These are phyloP conservation scores for Blumeria graminis DNA, from an alignment of 2,329 filamentous ascomycete genomes.

Conservation along the genomic window DNA sequence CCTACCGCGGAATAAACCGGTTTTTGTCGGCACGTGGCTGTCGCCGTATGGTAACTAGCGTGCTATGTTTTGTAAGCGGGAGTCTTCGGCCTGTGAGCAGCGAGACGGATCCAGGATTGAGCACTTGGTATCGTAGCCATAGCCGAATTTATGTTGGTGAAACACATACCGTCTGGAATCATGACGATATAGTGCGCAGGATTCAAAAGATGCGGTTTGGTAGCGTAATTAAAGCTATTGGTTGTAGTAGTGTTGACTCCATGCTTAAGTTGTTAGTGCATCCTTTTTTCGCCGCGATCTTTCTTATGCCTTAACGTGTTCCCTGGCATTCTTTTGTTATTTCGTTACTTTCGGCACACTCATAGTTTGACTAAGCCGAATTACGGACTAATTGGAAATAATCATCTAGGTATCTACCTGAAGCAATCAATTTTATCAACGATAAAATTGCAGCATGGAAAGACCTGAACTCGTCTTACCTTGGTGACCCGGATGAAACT, in stretches of 20 bases:
- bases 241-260: conserved; percentile 17
- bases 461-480: conserved; percentile 2
- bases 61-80: conserved; percentile 64
- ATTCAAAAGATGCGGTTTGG: conserved; percentile 37
- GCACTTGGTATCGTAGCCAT: conserved; percentile 62
- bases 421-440: conserved; percentile 27
- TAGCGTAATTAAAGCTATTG: conserved; percentile 22
- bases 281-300: neutral
- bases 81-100: conserved; percentile 56
- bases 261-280: neutral
- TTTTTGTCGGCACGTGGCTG: conserved; percentile 54
- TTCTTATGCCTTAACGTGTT: neutral
- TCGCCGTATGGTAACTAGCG: conserved; percentile 40
- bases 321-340: conserved; percentile 16
- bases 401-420: conserved; percentile 20
- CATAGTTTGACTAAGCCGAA: conserved; percentile 25
- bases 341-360: conserved; percentile 16
- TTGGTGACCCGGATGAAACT: conserved; percentile 4
- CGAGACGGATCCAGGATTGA: conserved; percentile 48
- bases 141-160: conserved; percentile 56
- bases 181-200: conserved; percentile 32
- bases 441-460: conserved; percentile 7
- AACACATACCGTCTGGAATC: conserved; percentile 53
- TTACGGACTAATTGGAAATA: conserved; percentile 3
- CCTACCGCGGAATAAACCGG: conserved; percentile 62